Conservation (phyloP, 805 yeast genomes). For the Metschnikowia colocasiae region DNA sequence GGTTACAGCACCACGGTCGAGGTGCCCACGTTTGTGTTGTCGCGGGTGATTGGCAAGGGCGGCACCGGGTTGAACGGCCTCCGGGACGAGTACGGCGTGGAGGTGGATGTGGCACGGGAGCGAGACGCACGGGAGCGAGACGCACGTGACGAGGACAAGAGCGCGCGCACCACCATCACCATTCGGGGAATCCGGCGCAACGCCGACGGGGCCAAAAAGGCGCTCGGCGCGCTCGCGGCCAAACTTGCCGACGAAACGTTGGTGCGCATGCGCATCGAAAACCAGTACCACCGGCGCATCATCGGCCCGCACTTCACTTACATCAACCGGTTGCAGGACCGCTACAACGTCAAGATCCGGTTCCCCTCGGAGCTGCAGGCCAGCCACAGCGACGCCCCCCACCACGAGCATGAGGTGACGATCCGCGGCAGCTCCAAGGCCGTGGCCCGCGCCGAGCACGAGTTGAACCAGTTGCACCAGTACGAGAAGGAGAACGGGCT, state of each 20-base stretch:
- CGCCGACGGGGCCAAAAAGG: conserved; percentile 65
- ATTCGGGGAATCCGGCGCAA: conserved; percentile 73
- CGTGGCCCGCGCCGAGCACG: conserved; percentile 78
- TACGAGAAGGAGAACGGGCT: conserved; percentile 86
- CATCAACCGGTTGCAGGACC: conserved; percentile 80
- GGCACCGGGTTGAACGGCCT: conserved; percentile 71
- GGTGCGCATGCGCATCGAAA: conserved; percentile 64
- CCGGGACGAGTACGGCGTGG: conserved; percentile 70
- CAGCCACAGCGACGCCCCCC: conserved; percentile 34
- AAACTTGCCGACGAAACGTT: conserved; percentile 80
- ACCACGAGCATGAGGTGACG: conserved; percentile 56
- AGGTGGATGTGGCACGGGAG: conserved; percentile 63
- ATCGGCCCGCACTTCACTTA: conserved; percentile 82
- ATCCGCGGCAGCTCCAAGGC: conserved; percentile 90
- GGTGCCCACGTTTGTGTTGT: conserved; percentile 64
- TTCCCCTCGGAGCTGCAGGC: conserved; percentile 53
- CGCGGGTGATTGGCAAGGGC: conserved; percentile 85
- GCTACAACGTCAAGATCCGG: conserved; percentile 74
- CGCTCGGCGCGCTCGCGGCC: conserved; percentile 56
- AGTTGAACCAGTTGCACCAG: conserved; percentile 74
- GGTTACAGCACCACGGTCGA: conserved; percentile 45
- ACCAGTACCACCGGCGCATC: conserved; percentile 71
- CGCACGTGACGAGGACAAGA: conserved; percentile 35
- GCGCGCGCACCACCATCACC: conserved; percentile 42
- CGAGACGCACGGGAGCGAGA: conserved; percentile 8